Evolutionary conservation across 257 asterid species (phyloP), one percentile per base, ranked within the genome.

Genomic region (Nicotiana paniculata): DNA sequence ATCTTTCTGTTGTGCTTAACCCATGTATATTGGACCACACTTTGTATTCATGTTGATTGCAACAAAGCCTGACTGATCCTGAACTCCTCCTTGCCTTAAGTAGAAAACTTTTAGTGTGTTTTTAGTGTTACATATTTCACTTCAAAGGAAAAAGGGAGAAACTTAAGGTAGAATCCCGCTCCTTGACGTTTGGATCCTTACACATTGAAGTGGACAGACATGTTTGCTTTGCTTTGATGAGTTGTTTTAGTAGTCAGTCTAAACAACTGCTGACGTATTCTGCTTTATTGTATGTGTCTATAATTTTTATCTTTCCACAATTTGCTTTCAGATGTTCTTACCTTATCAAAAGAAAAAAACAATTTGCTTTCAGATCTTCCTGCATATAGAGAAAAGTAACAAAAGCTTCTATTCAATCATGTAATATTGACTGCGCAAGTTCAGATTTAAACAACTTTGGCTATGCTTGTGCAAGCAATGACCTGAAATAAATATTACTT

Each of bases 401-500:
- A 72, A 15, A 72, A 72, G 37, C 33, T 72, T 72, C 61, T 10
- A 24, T 46, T 72, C 24, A 39, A 11, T 72, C 39, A 48, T 72
- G 21, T 72, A 15, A 72, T 48, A 5, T 48, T 24, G 63, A 16
- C 63, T 74, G 79, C 63, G 8, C 8, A 5, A 26, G 63, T 74
- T 48, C 9, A 74, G 16, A 48, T 74, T 46, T 74, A 48, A 48
- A 72, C 61, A 70, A 43, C 59, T 70, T 43, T 24, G 39, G 21
- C 7, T 72, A 70, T 83, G 16, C 26, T 11, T 55, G 33, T 77
- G 81, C 70, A 79, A 83, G 59, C 37, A 24, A 24, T 30, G 62
- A 48, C 39, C 51, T 74, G 43, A 26, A 67, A 81, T 76, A 43
- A 81, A 24, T 69, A 74, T 57, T 82, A 62, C 8, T 39, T 81